phyloP scores from a whole-genome alignment of 331 rosid species.

The Phaseolus coccineus region DNA sequence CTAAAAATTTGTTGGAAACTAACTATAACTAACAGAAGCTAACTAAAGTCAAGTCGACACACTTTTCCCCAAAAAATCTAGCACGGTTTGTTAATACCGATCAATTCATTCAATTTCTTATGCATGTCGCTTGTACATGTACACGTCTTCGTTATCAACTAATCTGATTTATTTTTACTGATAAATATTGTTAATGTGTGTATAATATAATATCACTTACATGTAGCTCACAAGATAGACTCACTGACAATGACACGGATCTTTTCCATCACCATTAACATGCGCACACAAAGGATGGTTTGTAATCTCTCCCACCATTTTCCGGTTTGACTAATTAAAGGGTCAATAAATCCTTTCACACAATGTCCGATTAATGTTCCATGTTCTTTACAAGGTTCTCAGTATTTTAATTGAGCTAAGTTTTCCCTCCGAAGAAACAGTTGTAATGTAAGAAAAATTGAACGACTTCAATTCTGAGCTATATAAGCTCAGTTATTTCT shows the following conservation, averaged over 20 bases:
- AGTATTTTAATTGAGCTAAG: slow-evolving; percentile 14
- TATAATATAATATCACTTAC: neutral
- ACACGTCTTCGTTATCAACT: too few relatives aligned
- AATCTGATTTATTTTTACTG: too few relatives aligned
- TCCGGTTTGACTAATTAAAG: slow-evolving; percentile 10
- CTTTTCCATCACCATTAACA: neutral
- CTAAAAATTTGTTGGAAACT: too few relatives aligned
- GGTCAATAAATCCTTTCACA: slow-evolving; percentile 23
- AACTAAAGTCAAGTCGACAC: too few relatives aligned
- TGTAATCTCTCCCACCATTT: slow-evolving; percentile 12
- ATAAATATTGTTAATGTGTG: neutral
- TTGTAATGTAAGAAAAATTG: neutral
- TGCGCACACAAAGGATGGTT: slow-evolving; percentile 1
- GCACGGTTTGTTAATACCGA: too few relatives aligned
- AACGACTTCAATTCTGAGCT: neutral
- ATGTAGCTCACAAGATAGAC: neutral
- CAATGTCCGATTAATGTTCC: neutral
- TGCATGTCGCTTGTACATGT: too few relatives aligned
- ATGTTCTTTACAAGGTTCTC: slow-evolving; percentile 3
- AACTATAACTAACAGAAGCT: too few relatives aligned
- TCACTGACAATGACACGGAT: neutral
- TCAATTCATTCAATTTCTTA: too few relatives aligned
- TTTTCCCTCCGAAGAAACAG: neutral
- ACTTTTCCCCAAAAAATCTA: too few relatives aligned
- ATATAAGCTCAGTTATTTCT: neutral